Evolutionary conservation across 352 stramenopile genomes (phyloP).

Genomic region (Phytophthora ohioensis): DNA sequence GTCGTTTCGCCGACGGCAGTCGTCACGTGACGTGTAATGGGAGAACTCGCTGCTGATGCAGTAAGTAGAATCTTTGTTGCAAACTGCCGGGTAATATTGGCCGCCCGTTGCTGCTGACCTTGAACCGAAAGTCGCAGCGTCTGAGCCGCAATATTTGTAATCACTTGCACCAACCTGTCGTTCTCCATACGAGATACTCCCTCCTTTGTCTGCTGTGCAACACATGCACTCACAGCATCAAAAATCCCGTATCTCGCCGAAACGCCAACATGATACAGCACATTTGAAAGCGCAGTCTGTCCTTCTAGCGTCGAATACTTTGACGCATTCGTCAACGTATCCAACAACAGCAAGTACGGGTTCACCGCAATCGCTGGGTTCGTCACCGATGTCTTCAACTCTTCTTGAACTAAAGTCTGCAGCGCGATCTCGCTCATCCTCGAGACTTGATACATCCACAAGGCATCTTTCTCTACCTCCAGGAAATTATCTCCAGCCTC

Average conservation of each 20-base stretch:
- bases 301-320: slow-evolving; percentile 39
- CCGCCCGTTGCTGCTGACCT: slow-evolving; percentile 11
- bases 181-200: slow-evolving; percentile 18
- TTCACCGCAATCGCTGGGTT: slow-evolving; percentile 33
- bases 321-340: slow-evolving; percentile 47
- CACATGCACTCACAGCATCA: slow-evolving; percentile 44
- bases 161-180: slow-evolving; percentile 43
- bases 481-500: slow-evolving; percentile 36
- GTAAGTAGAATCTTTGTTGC: slow-evolving; percentile 40
- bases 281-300: slow-evolving; percentile 16
- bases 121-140: slow-evolving; percentile 25
- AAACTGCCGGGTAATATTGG: slow-evolving; percentile 33
- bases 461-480: slow-evolving; percentile 37
- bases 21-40: slow-evolving; percentile 31
- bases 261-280: slow-evolving; percentile 45
- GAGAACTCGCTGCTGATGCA: slow-evolving; percentile 31
- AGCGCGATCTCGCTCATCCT: slow-evolving; percentile 57
- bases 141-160: slow-evolving; percentile 32
- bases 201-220: slow-evolving; percentile 31
- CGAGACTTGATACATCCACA: slow-evolving; percentile 61
- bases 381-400: slow-evolving; percentile 21
- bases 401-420: slow-evolving; percentile 38
- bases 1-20: slow-evolving; percentile 2
- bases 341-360: slow-evolving; percentile 61
- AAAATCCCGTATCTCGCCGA: slow-evolving; percentile 39